These are phyloP conservation scores for Starmerella vaccinii DNA, from an alignment of 805 yeast species.

Conservation along the genomic window DNA sequence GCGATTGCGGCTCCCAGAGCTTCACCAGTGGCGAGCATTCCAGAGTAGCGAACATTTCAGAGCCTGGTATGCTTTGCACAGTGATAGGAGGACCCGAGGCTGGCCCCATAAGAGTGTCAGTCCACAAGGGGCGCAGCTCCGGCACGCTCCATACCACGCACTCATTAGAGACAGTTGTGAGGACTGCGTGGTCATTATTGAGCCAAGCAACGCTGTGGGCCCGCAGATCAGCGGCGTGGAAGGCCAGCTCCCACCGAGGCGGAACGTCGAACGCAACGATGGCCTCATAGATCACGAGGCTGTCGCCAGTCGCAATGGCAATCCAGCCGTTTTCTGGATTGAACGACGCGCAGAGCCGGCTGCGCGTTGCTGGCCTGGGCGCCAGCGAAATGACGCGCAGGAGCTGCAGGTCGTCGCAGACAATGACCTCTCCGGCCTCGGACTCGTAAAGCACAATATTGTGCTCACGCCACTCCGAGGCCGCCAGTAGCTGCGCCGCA, in stretches of 20 bases:
- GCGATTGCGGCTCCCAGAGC: background rate
- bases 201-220: conserved; percentile 48
- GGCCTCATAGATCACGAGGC: conserved; percentile 25
- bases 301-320: conserved; percentile 25
- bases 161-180: conserved; percentile 22
- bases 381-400: conserved; percentile 52
- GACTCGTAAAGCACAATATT: conserved; percentile 64
- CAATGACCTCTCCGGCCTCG: conserved; percentile 71
- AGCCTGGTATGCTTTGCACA: background rate
- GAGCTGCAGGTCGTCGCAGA: conserved; percentile 41
- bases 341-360: conserved; percentile 55
- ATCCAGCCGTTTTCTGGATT: conserved; percentile 46
- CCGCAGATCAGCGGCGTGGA: conserved; percentile 1
- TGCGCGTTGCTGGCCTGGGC: conserved; percentile 60
- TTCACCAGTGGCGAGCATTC: background rate
- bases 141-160: background rate
- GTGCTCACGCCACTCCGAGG: conserved; percentile 55
- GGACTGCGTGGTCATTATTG: conserved; percentile 45
- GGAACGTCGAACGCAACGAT: conserved; percentile 21
- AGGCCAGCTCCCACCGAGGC: conserved; percentile 10
- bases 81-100: too few species aligned
- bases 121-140: background rate
- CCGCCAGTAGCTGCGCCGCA: conserved; percentile 32
- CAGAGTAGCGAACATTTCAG: background rate
- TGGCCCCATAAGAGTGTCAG: background rate